phyloP scores from a whole-genome alignment of 106 monocot species.

The Alisma plantagoaquatica region DNA sequence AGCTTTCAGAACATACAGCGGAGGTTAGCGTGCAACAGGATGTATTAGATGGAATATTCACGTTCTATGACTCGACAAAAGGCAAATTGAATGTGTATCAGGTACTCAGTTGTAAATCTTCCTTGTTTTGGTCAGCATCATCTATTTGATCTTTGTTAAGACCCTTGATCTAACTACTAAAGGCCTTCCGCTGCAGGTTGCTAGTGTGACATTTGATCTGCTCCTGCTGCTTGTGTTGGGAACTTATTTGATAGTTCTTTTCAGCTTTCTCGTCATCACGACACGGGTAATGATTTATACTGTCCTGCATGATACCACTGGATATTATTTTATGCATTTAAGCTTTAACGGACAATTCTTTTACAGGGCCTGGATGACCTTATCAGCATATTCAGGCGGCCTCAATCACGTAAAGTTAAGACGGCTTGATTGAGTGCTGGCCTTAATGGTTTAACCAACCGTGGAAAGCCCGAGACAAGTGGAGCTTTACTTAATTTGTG shows the following conservation, averaged over 20 bases:
- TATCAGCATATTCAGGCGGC: conserved; percentile 83
- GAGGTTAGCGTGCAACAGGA: conserved; percentile 81
- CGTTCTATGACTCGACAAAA: conserved; percentile 76
- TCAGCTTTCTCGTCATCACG: conserved; percentile 80
- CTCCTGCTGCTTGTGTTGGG: conserved; percentile 73
- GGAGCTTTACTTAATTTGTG: neutral
- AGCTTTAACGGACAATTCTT: no score
- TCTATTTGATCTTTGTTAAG: no score
- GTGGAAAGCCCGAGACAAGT: neutral
- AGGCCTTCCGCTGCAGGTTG: conserved; percentile 54
- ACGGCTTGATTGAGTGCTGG: conserved; percentile 18
- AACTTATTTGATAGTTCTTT: conserved; percentile 79
- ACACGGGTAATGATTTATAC: conserved; percentile 65
- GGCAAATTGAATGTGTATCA: conserved; percentile 81
- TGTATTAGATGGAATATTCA: conserved; percentile 81
- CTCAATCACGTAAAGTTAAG: conserved; percentile 74
- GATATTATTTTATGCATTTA: no score
- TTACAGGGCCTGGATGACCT: conserved; percentile 95
- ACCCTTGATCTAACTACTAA: no score
- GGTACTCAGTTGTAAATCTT: conserved; percentile 22
- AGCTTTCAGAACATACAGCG: conserved; percentile 74
- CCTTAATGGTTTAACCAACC: neutral
- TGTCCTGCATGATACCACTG: no score
- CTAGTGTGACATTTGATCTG: conserved; percentile 95
- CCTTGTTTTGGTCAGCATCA: neutral